Conservation (phyloP, 371 early-diverging fungal species). For the Mortierella polycephala region DNA sequence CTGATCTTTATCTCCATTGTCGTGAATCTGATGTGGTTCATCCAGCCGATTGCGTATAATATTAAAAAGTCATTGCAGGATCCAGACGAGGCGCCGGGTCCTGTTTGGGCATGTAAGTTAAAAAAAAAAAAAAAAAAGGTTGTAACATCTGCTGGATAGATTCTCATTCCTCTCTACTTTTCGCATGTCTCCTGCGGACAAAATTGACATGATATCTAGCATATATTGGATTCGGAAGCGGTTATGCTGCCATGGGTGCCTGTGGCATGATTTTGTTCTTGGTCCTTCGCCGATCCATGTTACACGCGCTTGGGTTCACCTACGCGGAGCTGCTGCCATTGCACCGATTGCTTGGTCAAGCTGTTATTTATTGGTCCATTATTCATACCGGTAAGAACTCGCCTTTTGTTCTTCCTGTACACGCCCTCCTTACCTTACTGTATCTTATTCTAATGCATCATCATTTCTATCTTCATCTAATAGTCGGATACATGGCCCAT, state of each 20-base stretch:
- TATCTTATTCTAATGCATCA: not conserved
- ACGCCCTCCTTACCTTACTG: not conserved
- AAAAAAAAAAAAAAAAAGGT: too few relatives aligned
- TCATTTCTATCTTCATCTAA: not conserved
- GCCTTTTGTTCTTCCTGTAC: not conserved
- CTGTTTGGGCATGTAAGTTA: constrained; percentile 3
- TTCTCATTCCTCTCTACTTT: not conserved
- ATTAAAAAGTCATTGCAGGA: not conserved
- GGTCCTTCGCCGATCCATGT: constrained; percentile 25
- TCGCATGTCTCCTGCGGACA: not conserved
- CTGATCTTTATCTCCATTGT: not conserved
- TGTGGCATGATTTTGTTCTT: constrained; percentile 18
- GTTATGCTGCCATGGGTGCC: constrained; percentile 16
- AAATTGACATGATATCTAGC: not conserved
- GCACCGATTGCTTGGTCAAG: constrained; percentile 18
- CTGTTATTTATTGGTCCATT: constrained; percentile 15
- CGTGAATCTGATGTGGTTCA: constrained; percentile 23
- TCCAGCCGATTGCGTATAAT: constrained; percentile 1
- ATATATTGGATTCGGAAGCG: constrained; percentile 15
- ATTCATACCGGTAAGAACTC: constrained; percentile 11
- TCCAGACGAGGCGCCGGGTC: not conserved
- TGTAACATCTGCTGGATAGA: too few relatives aligned
- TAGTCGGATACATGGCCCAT: constrained; percentile 21
- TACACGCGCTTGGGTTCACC: constrained; percentile 31
- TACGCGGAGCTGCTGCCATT: constrained; percentile 28